These are phyloP conservation scores for Myxozyma vanderwaltii DNA, from an alignment of 805 yeast species.

Conservation along the genomic window DNA sequence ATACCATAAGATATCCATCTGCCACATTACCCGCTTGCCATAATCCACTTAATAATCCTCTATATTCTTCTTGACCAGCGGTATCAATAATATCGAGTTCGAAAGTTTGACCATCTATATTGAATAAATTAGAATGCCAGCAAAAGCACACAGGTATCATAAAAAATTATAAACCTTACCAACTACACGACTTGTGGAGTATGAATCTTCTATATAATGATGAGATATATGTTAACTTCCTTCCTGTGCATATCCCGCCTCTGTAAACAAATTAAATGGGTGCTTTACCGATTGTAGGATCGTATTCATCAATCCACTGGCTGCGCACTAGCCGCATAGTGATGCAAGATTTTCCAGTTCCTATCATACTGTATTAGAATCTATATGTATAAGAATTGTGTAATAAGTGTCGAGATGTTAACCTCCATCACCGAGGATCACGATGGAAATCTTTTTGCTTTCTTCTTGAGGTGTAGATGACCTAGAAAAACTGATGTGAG, in stretches of 20 bases:
- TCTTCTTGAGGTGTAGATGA: neutral
- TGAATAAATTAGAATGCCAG: neutral
- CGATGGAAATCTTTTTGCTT: constrained; percentile 36
- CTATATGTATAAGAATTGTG: neutral
- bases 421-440: constrained; percentile 44
- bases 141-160: neutral
- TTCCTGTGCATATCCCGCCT: no score
- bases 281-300: constrained; percentile 42
- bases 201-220: constrained; percentile 37
- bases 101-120: constrained; percentile 50
- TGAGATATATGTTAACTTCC: neutral
- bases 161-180: no score
- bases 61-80: constrained; percentile 78
- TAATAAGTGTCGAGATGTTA: constrained; percentile 4
- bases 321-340: constrained; percentile 42
- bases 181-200: constrained; percentile 40
- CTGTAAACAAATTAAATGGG: no score
- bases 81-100: constrained; percentile 68
- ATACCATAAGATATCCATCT: constrained; percentile 42
- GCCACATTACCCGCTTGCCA: constrained; percentile 41
- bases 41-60: constrained; percentile 49
- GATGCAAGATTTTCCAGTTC: constrained; percentile 36
- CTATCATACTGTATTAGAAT: constrained; percentile 12
- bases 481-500: neutral
- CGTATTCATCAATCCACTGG: constrained; percentile 45